Evolutionary conservation across 2,329 filamentous ascomycete species (phyloP).

Genomic region (Calonectria pteridis): DNA sequence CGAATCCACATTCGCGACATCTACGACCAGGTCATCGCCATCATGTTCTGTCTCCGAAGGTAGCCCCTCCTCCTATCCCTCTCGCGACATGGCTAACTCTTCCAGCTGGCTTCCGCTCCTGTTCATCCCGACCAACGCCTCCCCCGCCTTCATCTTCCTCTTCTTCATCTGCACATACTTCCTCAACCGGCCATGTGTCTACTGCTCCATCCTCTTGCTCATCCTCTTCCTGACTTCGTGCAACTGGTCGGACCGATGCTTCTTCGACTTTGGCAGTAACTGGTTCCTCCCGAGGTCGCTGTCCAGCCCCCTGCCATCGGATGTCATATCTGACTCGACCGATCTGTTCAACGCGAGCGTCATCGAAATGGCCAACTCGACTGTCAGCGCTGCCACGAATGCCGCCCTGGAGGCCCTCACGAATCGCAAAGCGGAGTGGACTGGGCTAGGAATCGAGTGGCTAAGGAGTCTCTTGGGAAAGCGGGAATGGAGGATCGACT

Average conservation of each 20-base stretch:
- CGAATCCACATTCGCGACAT: conserved; percentile 25
- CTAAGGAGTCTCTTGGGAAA: conserved; percentile 83
- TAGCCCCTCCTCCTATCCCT: conserved; percentile 44
- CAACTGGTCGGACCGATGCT: conserved; percentile 89
- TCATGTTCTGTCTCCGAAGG: conserved; percentile 75
- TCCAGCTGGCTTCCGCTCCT: conserved; percentile 86
- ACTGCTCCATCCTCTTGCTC: conserved; percentile 95
- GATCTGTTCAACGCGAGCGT: conserved; percentile 62
- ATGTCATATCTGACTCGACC: conserved; percentile 41
- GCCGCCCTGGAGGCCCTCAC: conserved; percentile 74
- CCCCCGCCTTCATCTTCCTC: conserved; percentile 86
- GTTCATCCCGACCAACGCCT: conserved; percentile 89
- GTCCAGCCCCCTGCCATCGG: conserved; percentile 44
- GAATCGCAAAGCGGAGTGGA: conserved; percentile 73
- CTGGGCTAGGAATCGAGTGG: conserved; percentile 87
- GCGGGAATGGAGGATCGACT: conserved; percentile 91
- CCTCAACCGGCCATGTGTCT: conserved; percentile 95
- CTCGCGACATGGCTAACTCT: conserved; percentile 22
- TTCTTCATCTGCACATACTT: conserved; percentile 96
- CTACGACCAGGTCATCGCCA: conserved; percentile 29
- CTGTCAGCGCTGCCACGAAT: conserved; percentile 74
- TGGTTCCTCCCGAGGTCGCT: conserved; percentile 87
- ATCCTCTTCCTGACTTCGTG: conserved; percentile 94
- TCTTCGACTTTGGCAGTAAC: conserved; percentile 92
- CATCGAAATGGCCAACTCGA: conserved; percentile 74